phyloP scores from a whole-genome alignment of 352 stramenopile genomes.

The Phytopythium boreale region DNA sequence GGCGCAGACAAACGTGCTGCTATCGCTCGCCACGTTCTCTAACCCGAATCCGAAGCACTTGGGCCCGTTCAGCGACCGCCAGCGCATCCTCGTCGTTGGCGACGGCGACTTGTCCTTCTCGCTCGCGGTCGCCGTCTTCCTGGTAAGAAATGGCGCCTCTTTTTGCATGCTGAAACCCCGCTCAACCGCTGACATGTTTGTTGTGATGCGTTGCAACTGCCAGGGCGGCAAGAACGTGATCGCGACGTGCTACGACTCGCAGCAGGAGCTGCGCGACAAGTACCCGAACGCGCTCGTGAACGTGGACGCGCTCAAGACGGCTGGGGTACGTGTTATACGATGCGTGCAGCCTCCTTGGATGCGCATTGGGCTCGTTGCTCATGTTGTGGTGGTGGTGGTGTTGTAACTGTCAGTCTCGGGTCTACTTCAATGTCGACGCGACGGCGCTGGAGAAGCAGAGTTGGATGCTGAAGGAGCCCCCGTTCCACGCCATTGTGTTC shows the following conservation, averaged over 20 bases:
- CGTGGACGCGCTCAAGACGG: constrained; percentile 66
- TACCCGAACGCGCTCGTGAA: constrained; percentile 69
- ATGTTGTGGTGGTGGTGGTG: too few species aligned
- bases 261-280: constrained; percentile 65
- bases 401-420: constrained; percentile 31
- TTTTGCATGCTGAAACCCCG: too few species aligned
- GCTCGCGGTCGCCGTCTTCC: constrained; percentile 62
- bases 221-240: constrained; percentile 65
- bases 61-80: constrained; percentile 68
- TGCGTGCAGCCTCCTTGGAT: neutral
- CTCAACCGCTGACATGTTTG: neutral
- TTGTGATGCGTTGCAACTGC: neutral
- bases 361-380: neutral
- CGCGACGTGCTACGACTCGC: constrained; percentile 76
- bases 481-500: constrained; percentile 76
- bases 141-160: constrained; percentile 24
- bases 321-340: constrained; percentile 33
- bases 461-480: constrained; percentile 37
- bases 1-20: constrained; percentile 64
- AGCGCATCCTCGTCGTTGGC: constrained; percentile 79
- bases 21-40: constrained; percentile 60
- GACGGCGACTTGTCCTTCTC: constrained; percentile 87
- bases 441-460: constrained; percentile 56
- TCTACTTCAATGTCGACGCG: constrained; percentile 69
- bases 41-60: constrained; percentile 85